Evolutionary conservation across 768 basidiomycete species (phyloP).

Genomic region (Serendipita vermifera): DNA sequence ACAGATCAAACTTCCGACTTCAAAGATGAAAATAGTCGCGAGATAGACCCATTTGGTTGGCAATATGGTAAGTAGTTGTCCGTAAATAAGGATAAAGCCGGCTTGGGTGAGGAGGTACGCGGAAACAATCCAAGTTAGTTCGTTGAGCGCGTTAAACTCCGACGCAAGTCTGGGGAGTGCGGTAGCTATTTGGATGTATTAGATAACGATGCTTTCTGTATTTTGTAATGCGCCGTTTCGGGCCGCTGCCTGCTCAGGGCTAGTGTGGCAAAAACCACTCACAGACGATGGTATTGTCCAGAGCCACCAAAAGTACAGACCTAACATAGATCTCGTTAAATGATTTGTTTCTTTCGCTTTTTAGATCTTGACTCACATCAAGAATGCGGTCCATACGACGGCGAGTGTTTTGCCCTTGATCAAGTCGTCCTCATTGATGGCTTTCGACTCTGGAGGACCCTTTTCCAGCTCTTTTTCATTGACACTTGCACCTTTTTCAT

Average conservation of each 20-base stretch:
- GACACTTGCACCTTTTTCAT: no score
- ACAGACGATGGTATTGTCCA: conserved; percentile 30
- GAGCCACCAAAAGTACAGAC: conserved; percentile 21
- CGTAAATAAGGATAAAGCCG: conserved; percentile 22
- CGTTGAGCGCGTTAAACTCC: conserved; percentile 21
- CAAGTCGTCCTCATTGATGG: background rate
- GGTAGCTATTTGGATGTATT: conserved; percentile 17
- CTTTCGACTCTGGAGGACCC: no score
- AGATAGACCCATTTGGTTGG: conserved; percentile 23
- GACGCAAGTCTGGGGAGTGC: conserved; percentile 23
- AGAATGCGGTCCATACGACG: conserved; percentile 2
- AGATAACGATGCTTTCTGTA: background rate
- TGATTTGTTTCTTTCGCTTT: background rate
- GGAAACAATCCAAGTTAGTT: conserved; percentile 21
- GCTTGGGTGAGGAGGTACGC: conserved; percentile 19
- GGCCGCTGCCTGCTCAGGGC: no score
- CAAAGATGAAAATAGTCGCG: background rate
- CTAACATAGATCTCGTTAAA: background rate
- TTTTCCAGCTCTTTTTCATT: no score
- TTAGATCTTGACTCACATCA: background rate
- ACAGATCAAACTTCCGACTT: conserved; percentile 18
- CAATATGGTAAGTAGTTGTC: conserved; percentile 23
- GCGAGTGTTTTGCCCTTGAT: background rate
- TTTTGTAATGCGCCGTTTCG: no score
- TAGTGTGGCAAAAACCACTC: background rate